Base-by-base conservation (phyloP, 2,329 filamentous ascomycete species). In the Endocalyx cinctus region DNA sequence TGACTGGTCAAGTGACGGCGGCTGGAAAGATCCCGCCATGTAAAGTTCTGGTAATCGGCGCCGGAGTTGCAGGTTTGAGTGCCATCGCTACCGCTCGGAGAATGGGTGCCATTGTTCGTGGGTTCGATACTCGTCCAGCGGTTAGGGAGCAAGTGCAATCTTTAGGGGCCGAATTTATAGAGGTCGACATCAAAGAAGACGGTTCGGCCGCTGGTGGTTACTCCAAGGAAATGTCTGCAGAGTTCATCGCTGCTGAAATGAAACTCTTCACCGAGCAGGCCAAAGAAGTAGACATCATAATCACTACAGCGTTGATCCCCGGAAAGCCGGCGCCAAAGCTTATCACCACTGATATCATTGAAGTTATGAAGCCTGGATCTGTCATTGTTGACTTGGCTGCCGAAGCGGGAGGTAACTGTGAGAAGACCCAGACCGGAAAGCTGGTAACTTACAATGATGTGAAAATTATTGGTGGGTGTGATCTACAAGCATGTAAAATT, bases 171-270 rank as follows among this genome's bases (percentile, higher is more conserved):
- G 88, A 94, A 52, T 94, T 94, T 50, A 77, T 94, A 46, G 86
- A 94, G 59, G 87, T 94, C 15, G 82, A 87, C 11, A 70, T 94
- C 15, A 59, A 90, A 46, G 88, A 95, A 60, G 87, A 92, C 39
- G 88, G 88, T 2, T 79, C 83, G 10, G 87, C 87, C 3, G 79
- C 84, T 7, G 87, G 88, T 17, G 88, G 88, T 12, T 95, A 95
- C 52, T 87, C 86, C 33, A 94, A 94, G 54, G 86, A 89, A 54
- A 94, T 94, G 87, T 92, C 86, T 34, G 88, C 90, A 52, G 87
- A 90, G 46, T 95, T 94, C 52, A 87, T 92, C 56, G 86, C 87
- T 40, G 87, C 87, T 5, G 87, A 95, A 58, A 94, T 94, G 87
- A 89, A 86, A 58, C 71, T 95, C 0, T 95, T 95, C 62, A 79